Evolutionary conservation across 208 protist species (phyloP), one percentile per base, ranked within the genome.

Genomic region (Crithidia expoeki): DNA sequence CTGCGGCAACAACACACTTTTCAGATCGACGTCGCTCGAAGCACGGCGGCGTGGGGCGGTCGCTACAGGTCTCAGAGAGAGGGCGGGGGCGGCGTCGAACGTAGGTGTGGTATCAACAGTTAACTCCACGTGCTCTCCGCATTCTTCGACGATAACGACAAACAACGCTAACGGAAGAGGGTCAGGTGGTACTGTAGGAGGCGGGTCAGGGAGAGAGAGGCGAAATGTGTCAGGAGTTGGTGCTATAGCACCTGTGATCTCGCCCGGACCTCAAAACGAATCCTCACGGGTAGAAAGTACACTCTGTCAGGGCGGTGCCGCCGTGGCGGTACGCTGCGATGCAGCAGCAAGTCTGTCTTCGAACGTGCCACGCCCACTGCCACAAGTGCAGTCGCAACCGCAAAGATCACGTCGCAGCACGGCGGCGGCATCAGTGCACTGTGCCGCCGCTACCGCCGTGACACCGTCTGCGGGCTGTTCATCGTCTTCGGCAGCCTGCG

Each of bases 11-110:
- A 25, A 42, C 11, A 28, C 46, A 50, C 50, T 72, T n/a, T 77
- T 77, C 57, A 34, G 38, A 7, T 40, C 58, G 7, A 21, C 64
- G 23, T 34, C 44, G 47, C 49, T 47, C 1, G 64, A 50, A n/a
- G 38, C 59, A 10, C 58, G 64, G 21, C 72, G 51, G 0, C 65
- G 65, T 23, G 56, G 51, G 14, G 10, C 34, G n/a, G 49, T 38
- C 28, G 51, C 42, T 4, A 27, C 19, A 7, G 51, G 19, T 12
- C 14, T 51, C 23, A 55, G 21, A 7, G 47, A 5, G 38, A 7
- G 21, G 27, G 47, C 58, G n/a, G 25, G 40, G n/a, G 12, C 56
- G 30, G 1, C 60, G 6, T n/a, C 46, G 14, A 42, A 44, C 14
- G 36, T 5, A 7, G 38, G 59, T 11, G 40, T 42, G 9, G 49